Conservation (phyloP, 2,329 filamentous ascomycete species). For the Penicillium palitans region DNA sequence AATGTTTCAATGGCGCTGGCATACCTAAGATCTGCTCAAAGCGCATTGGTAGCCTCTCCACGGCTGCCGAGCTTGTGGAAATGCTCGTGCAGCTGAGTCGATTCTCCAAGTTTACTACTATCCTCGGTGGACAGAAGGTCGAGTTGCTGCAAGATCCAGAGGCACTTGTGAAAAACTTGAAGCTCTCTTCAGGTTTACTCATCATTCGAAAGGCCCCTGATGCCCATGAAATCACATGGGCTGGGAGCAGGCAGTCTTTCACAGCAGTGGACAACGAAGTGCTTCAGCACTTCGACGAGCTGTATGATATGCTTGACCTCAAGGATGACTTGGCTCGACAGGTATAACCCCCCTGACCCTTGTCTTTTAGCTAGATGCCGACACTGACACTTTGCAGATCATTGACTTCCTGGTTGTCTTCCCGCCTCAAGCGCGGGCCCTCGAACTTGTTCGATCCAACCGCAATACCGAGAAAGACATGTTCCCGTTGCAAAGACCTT, state of each 20-base stretch:
- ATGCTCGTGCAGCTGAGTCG: slow-evolving; percentile 68
- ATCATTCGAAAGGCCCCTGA: slow-evolving; percentile 62
- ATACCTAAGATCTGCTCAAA: slow-evolving; percentile 63
- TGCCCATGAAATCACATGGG: slow-evolving; percentile 37
- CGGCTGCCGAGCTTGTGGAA: slow-evolving; percentile 66
- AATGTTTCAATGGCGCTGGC: slow-evolving; percentile 65
- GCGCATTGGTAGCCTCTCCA: slow-evolving; percentile 69
- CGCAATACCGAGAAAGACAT: slow-evolving; percentile 58
- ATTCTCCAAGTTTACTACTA: slow-evolving; percentile 73
- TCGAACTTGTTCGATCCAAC: slow-evolving; percentile 59
- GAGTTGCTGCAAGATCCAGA: slow-evolving; percentile 60
- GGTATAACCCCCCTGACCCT: slow-evolving; percentile 46
- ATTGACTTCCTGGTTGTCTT: slow-evolving; percentile 70
- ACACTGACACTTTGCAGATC: slow-evolving; percentile 49
- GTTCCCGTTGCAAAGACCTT: slow-evolving; percentile 69
- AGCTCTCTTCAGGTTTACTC: slow-evolving; percentile 64
- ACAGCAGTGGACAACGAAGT: slow-evolving; percentile 73
- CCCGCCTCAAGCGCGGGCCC: slow-evolving; percentile 64
- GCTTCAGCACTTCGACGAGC: slow-evolving; percentile 74
- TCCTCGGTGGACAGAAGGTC: slow-evolving; percentile 67
- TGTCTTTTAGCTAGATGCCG: neutral
- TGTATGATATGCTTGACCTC: slow-evolving; percentile 79
- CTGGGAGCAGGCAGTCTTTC: slow-evolving; percentile 52
- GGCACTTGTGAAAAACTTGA: slow-evolving; percentile 67
- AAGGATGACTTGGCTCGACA: slow-evolving; percentile 68